Evolutionary conservation across 2,329 filamentous ascomycete genomes (phyloP), one percentile per base, ranked within the genome.

Genomic region (Simplicillium aogashimaense): DNA sequence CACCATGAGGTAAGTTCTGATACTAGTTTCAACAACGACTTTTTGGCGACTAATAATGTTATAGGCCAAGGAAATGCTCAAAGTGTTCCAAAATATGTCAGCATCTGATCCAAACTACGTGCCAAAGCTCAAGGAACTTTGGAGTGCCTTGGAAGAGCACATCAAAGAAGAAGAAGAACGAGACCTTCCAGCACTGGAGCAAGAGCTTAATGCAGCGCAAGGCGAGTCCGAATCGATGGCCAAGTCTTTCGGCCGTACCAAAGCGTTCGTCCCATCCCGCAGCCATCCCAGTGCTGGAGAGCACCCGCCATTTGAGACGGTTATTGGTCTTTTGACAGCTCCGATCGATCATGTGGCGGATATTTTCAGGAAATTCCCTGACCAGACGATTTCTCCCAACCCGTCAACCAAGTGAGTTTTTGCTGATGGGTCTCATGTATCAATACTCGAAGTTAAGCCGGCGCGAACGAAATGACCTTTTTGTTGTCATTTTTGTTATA

Each of bases 301-400:
- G 44, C 64, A 65, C 29, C 72, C 72, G 3, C 70, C 69, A 0
- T 78, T 76, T 43, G 74, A 79, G 60, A 74, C 68, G 0, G 70
- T 64, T 0, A 65, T 65, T 42, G 73, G 70, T 0, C 47, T 81
- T 15, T 44, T 81, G 53, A 57, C 69, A 0, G 72, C 75, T 12
- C 76, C 76, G 0, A 59, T 80, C 14, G 77, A 80, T 51, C 67
- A 65, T 43, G 45, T 81, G 28, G 58, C 57, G 30, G 74, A 80
- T 52, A 37, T 76, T 7, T 75, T 78, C 46, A 56, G 67, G 14
- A 72, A 69, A 50, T 81, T 76, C 47, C 72, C 71, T 3, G 55
- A 66, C n/a, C n/a, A n/a, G n/a, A n/a, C n/a, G n/a, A n/a, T n/a
- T n/a, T n/a, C n/a, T n/a, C n/a, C n/a, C n/a, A n/a, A n/a, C n/a